phyloP scores from a whole-genome alignment of 2,329 filamentous ascomycete species.

The Alternaria sp. region DNA sequence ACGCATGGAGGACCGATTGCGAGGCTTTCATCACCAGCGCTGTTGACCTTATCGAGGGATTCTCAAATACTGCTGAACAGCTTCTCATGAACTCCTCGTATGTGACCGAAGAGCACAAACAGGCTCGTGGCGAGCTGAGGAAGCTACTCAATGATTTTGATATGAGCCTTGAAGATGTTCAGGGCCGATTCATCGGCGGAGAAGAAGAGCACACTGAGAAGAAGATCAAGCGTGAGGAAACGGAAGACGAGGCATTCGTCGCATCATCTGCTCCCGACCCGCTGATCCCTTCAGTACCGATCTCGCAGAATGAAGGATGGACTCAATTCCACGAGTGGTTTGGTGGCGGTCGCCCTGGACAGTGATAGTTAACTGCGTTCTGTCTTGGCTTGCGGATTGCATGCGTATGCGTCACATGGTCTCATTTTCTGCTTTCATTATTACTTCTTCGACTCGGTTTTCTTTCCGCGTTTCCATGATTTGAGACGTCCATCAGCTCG shows the following conservation, averaged over 20 bases:
- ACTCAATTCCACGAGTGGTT: not conserved
- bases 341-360: not conserved
- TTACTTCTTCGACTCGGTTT: not conserved
- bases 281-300: not conserved
- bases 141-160: constrained; percentile 4
- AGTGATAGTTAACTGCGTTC: not conserved
- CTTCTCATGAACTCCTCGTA: constrained; percentile 6
- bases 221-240: not conserved
- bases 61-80: not conserved
- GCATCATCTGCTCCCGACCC: fast-evolving
- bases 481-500: not conserved
- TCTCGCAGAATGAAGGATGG: not conserved
- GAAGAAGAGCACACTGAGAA: not conserved
- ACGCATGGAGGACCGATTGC: constrained; percentile 3
- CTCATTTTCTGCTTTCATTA: not conserved
- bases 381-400: not conserved
- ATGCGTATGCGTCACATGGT: fast-evolving
- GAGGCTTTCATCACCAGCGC: not conserved
- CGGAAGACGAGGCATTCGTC: not conserved
- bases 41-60: not conserved
- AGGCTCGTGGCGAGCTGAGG: not conserved
- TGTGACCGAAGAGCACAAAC: constrained; percentile 1
- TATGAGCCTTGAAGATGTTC: not conserved
- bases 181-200: not conserved
- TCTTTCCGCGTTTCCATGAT: too few species aligned